A percentile compares a stretch with the other conserved stretches of the same genome.
Evolutionary conservation across 129 eudicot species (phyloP).

Genomic region (Lactuca saligna): DNA sequence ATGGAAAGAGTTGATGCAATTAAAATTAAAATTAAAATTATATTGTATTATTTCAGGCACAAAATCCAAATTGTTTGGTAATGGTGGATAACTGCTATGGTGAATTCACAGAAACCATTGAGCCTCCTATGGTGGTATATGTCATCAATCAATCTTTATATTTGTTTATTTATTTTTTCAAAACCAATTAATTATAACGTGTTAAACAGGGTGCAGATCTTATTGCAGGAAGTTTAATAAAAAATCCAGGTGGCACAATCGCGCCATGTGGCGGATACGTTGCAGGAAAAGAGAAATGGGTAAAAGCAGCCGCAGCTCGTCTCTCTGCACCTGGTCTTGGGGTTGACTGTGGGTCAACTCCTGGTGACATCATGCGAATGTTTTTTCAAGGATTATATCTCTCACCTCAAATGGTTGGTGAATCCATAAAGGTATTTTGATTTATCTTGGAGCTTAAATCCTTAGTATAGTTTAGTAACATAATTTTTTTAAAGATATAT

Average conservation of each 20-base stretch:
- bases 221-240: slow-evolving; percentile 93
- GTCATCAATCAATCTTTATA: background rate
- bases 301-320: slow-evolving; percentile 99
- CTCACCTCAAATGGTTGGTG: slow-evolving; percentile 99
- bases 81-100: slow-evolving; percentile 99
- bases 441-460: background rate
- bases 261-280: slow-evolving; percentile 99
- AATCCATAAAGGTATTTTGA: slow-evolving; percentile 75
- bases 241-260: slow-evolving; percentile 95
- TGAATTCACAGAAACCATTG: slow-evolving; percentile 84
- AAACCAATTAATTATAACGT: slow-evolving; percentile 11
- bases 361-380: slow-evolving; percentile 86
- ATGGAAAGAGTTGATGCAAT: no score
- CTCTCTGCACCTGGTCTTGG: slow-evolving; percentile 99
- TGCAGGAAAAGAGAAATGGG: slow-evolving; percentile 85
- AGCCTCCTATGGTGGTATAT: slow-evolving; percentile 96
- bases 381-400: slow-evolving; percentile 91
- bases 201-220: slow-evolving; percentile 91
- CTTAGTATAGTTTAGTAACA: no score
- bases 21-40: no score
- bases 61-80: slow-evolving; percentile 84
- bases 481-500: no score
- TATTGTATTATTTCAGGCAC: slow-evolving; percentile 45
- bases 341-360: slow-evolving; percentile 93
- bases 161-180: background rate